Evolutionary conservation across 2,329 filamentous ascomycete genomes (phyloP).

Genomic region (Thelonectria rubi): DNA sequence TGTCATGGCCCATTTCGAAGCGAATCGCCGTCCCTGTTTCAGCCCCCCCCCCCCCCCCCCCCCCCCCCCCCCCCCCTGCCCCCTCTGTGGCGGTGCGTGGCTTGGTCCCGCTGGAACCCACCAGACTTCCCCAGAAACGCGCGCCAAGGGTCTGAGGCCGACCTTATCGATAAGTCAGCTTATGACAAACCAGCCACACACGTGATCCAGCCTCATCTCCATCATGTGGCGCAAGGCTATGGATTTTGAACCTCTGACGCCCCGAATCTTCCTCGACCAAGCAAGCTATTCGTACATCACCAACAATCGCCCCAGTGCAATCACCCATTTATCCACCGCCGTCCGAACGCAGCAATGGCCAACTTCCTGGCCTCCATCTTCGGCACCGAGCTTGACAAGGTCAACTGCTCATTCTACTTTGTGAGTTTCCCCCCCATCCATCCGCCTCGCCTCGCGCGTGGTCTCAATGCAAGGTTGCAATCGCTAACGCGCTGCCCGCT

Average conservation of each 20-base stretch:
- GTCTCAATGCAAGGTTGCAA: background rate
- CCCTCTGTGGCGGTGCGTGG: constrained; percentile 13
- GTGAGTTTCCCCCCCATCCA: constrained; percentile 49
- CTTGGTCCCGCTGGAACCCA: constrained; percentile 13
- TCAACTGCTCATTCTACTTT: constrained; percentile 98
- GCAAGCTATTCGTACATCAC: constrained; percentile 12
- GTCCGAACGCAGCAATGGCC: constrained; percentile 69
- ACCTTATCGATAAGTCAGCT: background rate
- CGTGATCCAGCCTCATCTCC: constrained; percentile 42
- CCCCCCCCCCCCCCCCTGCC: background rate
- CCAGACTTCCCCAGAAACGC: constrained; percentile 10
- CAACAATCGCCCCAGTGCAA: constrained; percentile 12
- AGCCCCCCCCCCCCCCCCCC: background rate
- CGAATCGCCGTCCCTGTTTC: constrained; percentile 13
- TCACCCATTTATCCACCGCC: constrained; percentile 9
- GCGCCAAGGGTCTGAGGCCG: background rate
- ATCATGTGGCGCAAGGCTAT: constrained; percentile 41
- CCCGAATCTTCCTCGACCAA: constrained; percentile 33
- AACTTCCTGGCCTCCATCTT: constrained; percentile 99
- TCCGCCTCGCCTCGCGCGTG: background rate
- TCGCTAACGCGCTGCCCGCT: constrained; percentile 14
- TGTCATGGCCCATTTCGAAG: constrained; percentile 7
- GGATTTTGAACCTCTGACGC: constrained; percentile 10
- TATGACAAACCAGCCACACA: constrained; percentile 44
- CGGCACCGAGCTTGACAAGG: constrained; percentile 99